Conservation (phyloP, 2,329 filamentous ascomycete species). For the Penicillium sp. region DNA sequence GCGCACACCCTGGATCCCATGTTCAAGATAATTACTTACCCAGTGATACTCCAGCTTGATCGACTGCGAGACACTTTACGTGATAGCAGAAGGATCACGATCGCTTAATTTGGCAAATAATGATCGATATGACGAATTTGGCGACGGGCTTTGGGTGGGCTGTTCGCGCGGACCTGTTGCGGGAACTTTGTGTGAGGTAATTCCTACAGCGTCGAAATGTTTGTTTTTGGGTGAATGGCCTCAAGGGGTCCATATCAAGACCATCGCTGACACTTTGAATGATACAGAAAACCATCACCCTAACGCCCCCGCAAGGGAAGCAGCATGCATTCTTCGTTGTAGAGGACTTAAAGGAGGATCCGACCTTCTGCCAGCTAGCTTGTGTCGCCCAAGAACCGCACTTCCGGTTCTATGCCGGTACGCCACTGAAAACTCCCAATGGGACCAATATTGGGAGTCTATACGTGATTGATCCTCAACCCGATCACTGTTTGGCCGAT, state of each 20-base stretch:
- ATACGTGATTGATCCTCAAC: slow-evolving; percentile 11
- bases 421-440: slow-evolving; percentile 56
- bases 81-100: background rate
- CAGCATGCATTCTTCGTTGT: slow-evolving; percentile 24
- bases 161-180: background rate
- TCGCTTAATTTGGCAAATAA: background rate
- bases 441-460: slow-evolving; percentile 40
- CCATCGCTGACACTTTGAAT: background rate
- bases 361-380: slow-evolving; percentile 33
- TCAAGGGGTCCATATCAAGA: background rate
- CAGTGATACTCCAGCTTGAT: background rate
- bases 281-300: background rate
- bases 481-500: background rate
- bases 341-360: slow-evolving; percentile 36
- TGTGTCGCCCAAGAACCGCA: slow-evolving; percentile 38
- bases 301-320: background rate
- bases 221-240: background rate
- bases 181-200: background rate
- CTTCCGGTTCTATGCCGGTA: slow-evolving; percentile 55
- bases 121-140: background rate
- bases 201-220: background rate
- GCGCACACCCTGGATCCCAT: background rate
- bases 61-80: background rate
- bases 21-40: background rate
- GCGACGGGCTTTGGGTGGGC: background rate